phyloP scores from a whole-genome alignment of 2,329 filamentous ascomycete genomes.

The Clonostachys chloroleuca region DNA sequence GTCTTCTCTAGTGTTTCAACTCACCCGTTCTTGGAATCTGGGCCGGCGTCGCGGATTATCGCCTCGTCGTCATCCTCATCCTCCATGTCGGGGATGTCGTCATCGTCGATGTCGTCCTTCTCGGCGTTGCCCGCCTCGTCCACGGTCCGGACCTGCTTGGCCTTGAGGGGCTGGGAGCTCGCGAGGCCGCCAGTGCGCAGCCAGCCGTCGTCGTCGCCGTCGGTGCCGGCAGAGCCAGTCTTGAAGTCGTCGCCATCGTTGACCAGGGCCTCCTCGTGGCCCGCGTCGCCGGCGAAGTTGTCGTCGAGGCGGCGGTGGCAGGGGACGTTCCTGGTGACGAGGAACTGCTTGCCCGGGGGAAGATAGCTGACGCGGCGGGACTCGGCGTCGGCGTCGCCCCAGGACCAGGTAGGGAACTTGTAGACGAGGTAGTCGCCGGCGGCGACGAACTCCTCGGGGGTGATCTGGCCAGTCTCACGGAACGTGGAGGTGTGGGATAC shows the following conservation, averaged over 20 bases:
- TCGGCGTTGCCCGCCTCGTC: constrained; percentile 86
- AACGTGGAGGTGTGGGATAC: constrained; percentile 90
- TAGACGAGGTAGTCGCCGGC: constrained; percentile 97
- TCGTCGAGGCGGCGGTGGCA: constrained; percentile 90
- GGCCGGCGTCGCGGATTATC: constrained; percentile 75
- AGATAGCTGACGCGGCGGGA: constrained; percentile 76
- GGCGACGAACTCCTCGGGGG: constrained; percentile 91
- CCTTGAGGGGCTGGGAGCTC: constrained; percentile 71
- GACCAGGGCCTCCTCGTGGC: constrained; percentile 82
- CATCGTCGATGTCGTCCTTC: constrained; percentile 64
- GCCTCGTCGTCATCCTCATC: constrained; percentile 97
- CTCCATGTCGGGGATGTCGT: constrained; percentile 97
- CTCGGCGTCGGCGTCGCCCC: constrained; percentile 83
- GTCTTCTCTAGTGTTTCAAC: too few relatives aligned
- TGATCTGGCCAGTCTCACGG: constrained; percentile 90
- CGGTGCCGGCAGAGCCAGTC: constrained; percentile 41
- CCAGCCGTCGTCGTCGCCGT: constrained; percentile 82
- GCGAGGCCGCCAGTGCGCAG: constrained; percentile 78
- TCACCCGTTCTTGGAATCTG: constrained; percentile 41
- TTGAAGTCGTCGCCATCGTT: constrained; percentile 54
- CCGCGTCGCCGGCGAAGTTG: constrained; percentile 85
- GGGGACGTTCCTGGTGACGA: constrained; percentile 91
- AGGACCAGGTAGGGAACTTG: constrained; percentile 98
- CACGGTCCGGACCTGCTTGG: constrained; percentile 78
- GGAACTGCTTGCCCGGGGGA: constrained; percentile 86